Base-by-base conservation (phyloP, 768 basidiomycete species). In the Coprinellus micaceus region DNA sequence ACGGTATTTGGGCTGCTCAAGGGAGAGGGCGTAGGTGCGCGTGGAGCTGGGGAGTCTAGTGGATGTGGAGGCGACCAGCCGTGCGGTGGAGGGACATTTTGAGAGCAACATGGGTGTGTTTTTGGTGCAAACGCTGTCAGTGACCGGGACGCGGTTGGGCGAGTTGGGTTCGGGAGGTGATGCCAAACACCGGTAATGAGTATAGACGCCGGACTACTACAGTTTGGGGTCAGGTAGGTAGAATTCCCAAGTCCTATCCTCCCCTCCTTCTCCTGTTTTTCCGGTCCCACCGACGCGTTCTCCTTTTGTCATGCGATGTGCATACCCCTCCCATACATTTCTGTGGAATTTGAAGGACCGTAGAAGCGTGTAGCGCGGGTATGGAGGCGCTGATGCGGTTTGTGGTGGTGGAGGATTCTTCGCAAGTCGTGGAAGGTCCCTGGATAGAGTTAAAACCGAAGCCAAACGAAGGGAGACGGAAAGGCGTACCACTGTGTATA, bases 281-380 rank as follows among this genome's bases (percentile, higher is more conserved):
- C 81, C 83, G 39, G 74, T 80, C 26, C 82, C 86, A 66, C 81
- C 81, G 0, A 69, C 89, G 67, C 82, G 78, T 74, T 82, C 91
- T 4, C 95, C 95, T 65, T 94, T 89, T 2, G 96, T 97, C 85
- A 96, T 89, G n/a, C 91, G 77, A 68, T 98, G 96, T 62, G 87
- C 87, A 63, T 98, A 98, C 1, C 91, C 93, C 47, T 80, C 82
- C 84, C 93, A 98, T 0, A 74, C 60, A 10, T 68, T 68, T 40
- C 89, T 77, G 40, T 83, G 74, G 66, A 98, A 98, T 17, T 69
- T 75, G 69, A 95, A 98, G 0, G 93, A 95, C 26, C 91, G 82
- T 17, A 93, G 67, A 11, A 88, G 77, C 2, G 69, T 78, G 66
- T 88, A 98, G 4, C 69, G 73, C 4, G 91, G 89, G 65, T 87